Conservation (phyloP, 331 rosid genomes). For the Erythrophleum ivorense region DNA sequence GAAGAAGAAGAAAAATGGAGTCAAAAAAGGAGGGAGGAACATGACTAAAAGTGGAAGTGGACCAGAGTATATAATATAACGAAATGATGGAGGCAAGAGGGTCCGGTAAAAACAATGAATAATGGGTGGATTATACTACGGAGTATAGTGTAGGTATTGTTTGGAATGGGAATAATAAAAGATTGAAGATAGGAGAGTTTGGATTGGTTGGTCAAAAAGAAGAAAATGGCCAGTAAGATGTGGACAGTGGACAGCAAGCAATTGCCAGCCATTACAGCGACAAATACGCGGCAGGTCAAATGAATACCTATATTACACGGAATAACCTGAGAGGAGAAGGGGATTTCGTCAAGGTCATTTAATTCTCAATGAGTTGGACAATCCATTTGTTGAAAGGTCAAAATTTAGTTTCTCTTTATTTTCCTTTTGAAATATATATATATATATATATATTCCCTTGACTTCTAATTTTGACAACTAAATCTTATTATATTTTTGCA, state of each 20-base stretch:
- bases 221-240: not conserved
- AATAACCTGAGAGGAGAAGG: too few species aligned
- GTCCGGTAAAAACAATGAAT: not conserved
- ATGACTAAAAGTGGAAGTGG: slow-evolving; percentile 36
- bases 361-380: not conserved
- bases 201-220: slow-evolving; percentile 35
- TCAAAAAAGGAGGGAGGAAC: slow-evolving; percentile 46
- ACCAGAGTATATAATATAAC: slow-evolving; percentile 32
- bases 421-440: not conserved
- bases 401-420: not conserved
- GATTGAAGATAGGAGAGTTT: not conserved
- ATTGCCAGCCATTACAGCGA: slow-evolving; percentile 19
- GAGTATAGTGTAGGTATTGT: not conserved
- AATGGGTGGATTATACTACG: not conserved
- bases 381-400: not conserved
- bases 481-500: too few species aligned
- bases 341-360: too few species aligned
- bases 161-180: not conserved
- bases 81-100: slow-evolving; percentile 33
- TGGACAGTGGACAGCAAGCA: slow-evolving; percentile 21
- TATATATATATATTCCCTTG: not conserved
- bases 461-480: not conserved
- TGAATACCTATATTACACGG: not conserved
- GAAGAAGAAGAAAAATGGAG: slow-evolving; percentile 16
- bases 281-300: slow-evolving; percentile 9